These are phyloP conservation scores for Trichothecium roseum DNA, from an alignment of 2,329 filamentous ascomycete species.

Conservation along the genomic window DNA sequence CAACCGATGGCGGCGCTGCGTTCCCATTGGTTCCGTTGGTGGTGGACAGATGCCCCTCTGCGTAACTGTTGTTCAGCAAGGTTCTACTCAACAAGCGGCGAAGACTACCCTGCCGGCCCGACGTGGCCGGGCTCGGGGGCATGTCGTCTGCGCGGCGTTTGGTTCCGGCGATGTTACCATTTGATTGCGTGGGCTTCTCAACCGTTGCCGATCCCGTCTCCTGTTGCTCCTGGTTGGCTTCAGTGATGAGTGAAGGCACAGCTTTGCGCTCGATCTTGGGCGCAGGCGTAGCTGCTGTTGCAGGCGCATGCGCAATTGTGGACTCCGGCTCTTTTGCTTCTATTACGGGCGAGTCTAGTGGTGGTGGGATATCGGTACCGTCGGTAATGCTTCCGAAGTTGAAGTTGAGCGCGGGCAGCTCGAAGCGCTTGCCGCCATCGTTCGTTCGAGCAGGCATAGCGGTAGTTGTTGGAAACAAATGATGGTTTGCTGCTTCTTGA, in stretches of 20 bases:
- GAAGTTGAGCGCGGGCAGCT: conserved; percentile 48
- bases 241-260: not conserved
- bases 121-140: conserved; percentile 41
- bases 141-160: conserved; percentile 40
- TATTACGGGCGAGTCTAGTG: conserved; percentile 41
- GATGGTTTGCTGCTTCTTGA: too few relatives aligned
- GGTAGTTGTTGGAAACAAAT: not conserved
- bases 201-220: not conserved
- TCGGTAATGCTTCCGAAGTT: conserved; percentile 50
- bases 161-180: conserved; percentile 33
- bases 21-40: conserved; percentile 23
- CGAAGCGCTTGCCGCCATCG: conserved; percentile 30
- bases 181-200: conserved; percentile 15
- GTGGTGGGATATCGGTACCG: conserved; percentile 50
- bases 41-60: conserved; percentile 35
- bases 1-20: conserved; percentile 12
- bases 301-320: not conserved
- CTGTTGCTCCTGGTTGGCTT: conserved; percentile 1
- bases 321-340: conserved; percentile 32
- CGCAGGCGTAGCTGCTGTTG: not conserved
- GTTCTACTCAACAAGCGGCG: conserved; percentile 46
- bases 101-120: conserved; percentile 42
- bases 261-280: not conserved
- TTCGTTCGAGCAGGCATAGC: conserved; percentile 21
- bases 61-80: conserved; percentile 42